Percentiles rank a stretch among this genome's conserved stretches.
Conservation (phyloP, 2,329 filamentous ascomycete genomes). For the Fusarium pilosicola region DNA sequence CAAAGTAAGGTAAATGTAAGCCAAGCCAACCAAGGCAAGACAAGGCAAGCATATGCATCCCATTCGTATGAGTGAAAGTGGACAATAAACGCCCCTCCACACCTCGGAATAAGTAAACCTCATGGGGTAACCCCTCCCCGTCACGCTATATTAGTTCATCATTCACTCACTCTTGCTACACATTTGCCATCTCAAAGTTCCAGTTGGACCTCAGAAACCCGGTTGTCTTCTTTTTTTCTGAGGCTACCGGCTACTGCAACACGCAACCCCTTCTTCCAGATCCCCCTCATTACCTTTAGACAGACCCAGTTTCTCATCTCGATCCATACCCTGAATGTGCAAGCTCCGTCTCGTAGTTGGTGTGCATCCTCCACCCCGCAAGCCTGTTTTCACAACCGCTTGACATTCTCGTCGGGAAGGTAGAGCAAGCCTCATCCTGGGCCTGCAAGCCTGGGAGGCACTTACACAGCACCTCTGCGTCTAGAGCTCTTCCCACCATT, state of each 20-base stretch:
- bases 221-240: background rate
- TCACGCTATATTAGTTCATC: slow-evolving; percentile 29
- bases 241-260: slow-evolving; percentile 6
- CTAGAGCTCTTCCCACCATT: slow-evolving; percentile 7
- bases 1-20: slow-evolving; percentile 4
- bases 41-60: slow-evolving; percentile 24
- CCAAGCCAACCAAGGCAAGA: slow-evolving; percentile 4
- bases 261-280: slow-evolving; percentile 15
- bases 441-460: background rate
- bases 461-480: slow-evolving; percentile 10
- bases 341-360: slow-evolving; percentile 28
- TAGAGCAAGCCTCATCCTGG: slow-evolving; percentile 28
- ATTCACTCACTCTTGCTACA: background rate
- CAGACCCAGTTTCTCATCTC: slow-evolving; percentile 33
- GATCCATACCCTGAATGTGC: slow-evolving; percentile 28
- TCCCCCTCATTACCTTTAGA: background rate
- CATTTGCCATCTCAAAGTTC: background rate
- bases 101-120: slow-evolving; percentile 32
- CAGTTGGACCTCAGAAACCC: background rate
- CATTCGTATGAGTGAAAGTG: slow-evolving; percentile 17
- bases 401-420: background rate
- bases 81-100: slow-evolving; percentile 16
- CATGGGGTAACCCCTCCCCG: slow-evolving; percentile 39
- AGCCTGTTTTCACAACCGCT: slow-evolving; percentile 33
- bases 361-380: slow-evolving; percentile 35